A percentile compares a stretch with the other conserved stretches of the same genome.
phyloP scores from a whole-genome alignment of 2,329 filamentous ascomycete genomes.

The Seiridium cupressi region DNA sequence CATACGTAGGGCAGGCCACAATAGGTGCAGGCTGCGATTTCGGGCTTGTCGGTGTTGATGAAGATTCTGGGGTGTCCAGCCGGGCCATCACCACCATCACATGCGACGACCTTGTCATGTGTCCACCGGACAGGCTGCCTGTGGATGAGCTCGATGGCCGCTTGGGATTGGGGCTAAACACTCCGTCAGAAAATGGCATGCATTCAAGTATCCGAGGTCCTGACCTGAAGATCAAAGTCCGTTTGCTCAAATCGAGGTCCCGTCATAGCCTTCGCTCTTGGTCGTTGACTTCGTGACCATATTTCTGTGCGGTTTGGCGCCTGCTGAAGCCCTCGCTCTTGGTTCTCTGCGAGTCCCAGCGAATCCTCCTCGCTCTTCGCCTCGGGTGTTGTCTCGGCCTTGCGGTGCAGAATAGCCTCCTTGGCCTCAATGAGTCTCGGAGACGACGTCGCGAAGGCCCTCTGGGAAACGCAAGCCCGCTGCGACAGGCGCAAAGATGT shows the following conservation, averaged over 20 bases:
- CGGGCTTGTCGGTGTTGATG: slow-evolving; percentile 97
- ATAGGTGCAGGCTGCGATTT: slow-evolving; percentile 88
- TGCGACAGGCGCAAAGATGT: slow-evolving; percentile 41
- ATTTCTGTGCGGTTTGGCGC: slow-evolving; percentile 79
- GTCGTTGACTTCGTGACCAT: slow-evolving; percentile 86
- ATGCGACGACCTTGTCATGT: slow-evolving; percentile 76
- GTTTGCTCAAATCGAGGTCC: slow-evolving; percentile 97
- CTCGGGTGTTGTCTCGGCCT: slow-evolving; percentile 40
- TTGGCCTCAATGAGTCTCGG: slow-evolving; percentile 37
- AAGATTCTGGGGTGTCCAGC: slow-evolving; percentile 90
- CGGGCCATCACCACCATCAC: slow-evolving; percentile 89
- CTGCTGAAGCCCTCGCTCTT: slow-evolving; percentile 59
- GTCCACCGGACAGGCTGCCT: slow-evolving; percentile 93
- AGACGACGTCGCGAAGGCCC: slow-evolving; percentile 47
- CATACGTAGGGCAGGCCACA: slow-evolving; percentile 91
- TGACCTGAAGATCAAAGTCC: slow-evolving; percentile 86
- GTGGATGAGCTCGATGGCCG: slow-evolving; percentile 95
- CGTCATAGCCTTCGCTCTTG: slow-evolving; percentile 80
- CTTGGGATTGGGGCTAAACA: slow-evolving; percentile 75
- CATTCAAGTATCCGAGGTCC: slow-evolving; percentile 23
- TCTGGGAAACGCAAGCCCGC: slow-evolving; percentile 40
- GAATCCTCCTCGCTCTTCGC: slow-evolving; percentile 38
- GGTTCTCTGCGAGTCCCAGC: slow-evolving; percentile 34
- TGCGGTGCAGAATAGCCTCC: slow-evolving; percentile 34
- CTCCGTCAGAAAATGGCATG: no score